These are phyloP conservation scores for Quercus cerris DNA, from an alignment of 306 rosid genomes.

Conservation along the genomic window DNA sequence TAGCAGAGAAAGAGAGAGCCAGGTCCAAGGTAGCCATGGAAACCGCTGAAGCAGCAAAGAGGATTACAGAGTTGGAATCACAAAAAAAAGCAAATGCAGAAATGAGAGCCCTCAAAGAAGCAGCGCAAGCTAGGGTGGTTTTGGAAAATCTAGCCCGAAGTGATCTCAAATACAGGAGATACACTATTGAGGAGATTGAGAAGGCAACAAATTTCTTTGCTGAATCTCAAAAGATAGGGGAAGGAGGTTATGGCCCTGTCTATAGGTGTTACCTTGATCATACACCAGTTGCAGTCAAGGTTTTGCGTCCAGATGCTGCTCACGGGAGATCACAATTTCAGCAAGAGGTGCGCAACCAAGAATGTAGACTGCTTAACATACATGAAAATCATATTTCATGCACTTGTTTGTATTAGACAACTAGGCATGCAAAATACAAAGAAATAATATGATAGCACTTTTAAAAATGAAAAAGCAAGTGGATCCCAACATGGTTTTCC, in stretches of 20 bases:
- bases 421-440: background rate
- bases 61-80: slow-evolving; percentile 65
- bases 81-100: slow-evolving; percentile 53
- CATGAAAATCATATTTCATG: slow-evolving; percentile 22
- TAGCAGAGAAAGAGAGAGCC: slow-evolving; percentile 76
- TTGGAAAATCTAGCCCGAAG: slow-evolving; percentile 51
- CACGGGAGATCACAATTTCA: slow-evolving; percentile 83
- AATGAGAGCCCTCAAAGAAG: slow-evolving; percentile 57
- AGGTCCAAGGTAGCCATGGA: slow-evolving; percentile 71
- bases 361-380: background rate
- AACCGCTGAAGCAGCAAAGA: slow-evolving; percentile 78
- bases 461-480: background rate
- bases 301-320: slow-evolving; percentile 73
- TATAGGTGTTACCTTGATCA: slow-evolving; percentile 69
- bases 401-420: slow-evolving; percentile 5
- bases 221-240: slow-evolving; percentile 73
- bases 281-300: slow-evolving; percentile 85
- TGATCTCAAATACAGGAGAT: slow-evolving; percentile 66
- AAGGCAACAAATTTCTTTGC: slow-evolving; percentile 59
- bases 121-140: slow-evolving; percentile 56
- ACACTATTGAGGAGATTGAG: slow-evolving; percentile 77
- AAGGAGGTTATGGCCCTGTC: slow-evolving; percentile 96
- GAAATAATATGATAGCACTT: background rate
- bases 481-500: background rate
- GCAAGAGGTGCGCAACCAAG: slow-evolving; percentile 70